Conservation (phyloP, 768 basidiomycete species). For the Collybia sordida region DNA sequence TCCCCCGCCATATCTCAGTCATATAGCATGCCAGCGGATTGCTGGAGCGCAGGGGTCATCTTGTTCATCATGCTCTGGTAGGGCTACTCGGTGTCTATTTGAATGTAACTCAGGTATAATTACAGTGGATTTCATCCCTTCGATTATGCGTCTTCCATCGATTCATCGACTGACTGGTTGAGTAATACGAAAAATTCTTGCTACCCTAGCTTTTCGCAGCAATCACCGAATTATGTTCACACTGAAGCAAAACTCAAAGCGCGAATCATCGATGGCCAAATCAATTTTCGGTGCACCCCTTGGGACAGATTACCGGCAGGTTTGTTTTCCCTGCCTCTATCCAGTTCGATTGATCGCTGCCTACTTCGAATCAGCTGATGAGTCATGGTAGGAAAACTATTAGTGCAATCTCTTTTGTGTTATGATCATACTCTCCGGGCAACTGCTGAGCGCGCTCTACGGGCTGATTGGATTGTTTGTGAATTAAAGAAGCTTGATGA, state of each 20-base stretch:
- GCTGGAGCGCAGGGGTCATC: constrained; percentile 85
- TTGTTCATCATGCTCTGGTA: constrained; percentile 84
- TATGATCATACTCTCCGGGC: constrained; percentile 57
- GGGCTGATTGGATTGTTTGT: constrained; percentile 63
- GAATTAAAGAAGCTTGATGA: constrained; percentile 62
- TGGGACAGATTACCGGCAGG: constrained; percentile 65
- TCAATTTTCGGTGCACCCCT: constrained; percentile 51
- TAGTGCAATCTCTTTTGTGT: constrained; percentile 62
- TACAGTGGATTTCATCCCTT: constrained; percentile 76
- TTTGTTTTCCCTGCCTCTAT: constrained; percentile 22
- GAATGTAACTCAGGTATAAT: neutral
- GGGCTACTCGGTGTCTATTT: constrained; percentile 24
- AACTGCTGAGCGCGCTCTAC: constrained; percentile 61
- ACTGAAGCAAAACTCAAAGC: constrained; percentile 65
- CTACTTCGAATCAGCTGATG: neutral
- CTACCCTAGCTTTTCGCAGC: constrained; percentile 24
- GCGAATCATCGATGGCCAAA: constrained; percentile 62
- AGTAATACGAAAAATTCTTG: constrained; percentile 34
- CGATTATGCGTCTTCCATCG: constrained; percentile 49
- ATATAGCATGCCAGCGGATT: constrained; percentile 81
- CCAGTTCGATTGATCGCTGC: no score
- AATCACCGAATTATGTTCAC: constrained; percentile 42
- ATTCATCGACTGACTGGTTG: constrained; percentile 36
- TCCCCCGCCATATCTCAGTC: neutral
- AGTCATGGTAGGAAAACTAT: constrained; percentile 44